Evolutionary conservation across 768 basidiomycete species (phyloP).

Genomic region (Tubosaeta sp.): DNA sequence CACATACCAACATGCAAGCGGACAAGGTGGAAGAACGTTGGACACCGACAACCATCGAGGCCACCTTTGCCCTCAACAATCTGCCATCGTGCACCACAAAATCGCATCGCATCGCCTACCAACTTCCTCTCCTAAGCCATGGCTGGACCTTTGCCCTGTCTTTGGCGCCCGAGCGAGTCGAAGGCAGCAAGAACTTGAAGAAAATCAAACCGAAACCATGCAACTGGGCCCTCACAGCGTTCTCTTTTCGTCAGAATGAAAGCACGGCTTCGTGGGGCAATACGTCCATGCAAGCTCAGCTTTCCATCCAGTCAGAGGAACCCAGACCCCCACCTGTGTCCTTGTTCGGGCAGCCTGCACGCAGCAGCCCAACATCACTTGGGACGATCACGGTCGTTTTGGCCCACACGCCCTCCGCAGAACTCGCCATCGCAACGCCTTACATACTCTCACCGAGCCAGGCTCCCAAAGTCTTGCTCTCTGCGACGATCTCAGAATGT

Average conservation of each 20-base stretch:
- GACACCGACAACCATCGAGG: constrained; percentile 11
- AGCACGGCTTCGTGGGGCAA: constrained; percentile 7
- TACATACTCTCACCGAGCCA: neutral
- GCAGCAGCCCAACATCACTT: neutral
- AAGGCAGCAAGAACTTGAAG: neutral
- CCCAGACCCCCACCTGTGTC: neutral
- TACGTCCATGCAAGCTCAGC: constrained; percentile 11
- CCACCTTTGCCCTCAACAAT: neutral
- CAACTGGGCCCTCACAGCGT: constrained; percentile 1
- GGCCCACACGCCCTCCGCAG: neutral
- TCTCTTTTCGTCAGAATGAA: constrained; percentile 8
- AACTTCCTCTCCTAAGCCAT: constrained; percentile 7
- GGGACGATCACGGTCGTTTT: constrained; percentile 1
- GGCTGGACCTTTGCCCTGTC: constrained; percentile 17
- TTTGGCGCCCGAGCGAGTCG: constrained; percentile 4
- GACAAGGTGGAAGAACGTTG: constrained; percentile 12
- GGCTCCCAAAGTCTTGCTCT: constrained; percentile 5
- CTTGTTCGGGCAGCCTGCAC: neutral
- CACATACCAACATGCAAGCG: neutral
- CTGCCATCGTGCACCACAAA: neutral
- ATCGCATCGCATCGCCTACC: neutral
- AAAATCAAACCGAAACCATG: neutral
- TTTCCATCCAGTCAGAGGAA: neutral
- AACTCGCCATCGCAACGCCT: neutral
- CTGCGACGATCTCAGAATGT: constrained; percentile 13